Conservation (phyloP, 2,329 filamentous ascomycete species). For the Fusarium ramigenum region DNA sequence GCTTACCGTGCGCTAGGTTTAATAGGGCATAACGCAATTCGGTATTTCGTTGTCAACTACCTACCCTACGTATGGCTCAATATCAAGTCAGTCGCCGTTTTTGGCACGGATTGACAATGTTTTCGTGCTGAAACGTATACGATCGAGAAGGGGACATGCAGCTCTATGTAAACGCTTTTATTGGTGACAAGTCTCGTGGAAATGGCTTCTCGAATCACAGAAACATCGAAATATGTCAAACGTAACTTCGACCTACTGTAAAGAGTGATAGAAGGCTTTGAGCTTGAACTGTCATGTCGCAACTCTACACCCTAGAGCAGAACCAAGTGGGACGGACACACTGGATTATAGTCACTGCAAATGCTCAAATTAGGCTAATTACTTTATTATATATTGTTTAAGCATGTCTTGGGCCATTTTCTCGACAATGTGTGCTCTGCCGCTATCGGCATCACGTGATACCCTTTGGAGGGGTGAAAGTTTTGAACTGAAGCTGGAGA, state of each 20-base stretch:
- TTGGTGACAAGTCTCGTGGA: no score
- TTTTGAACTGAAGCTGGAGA: slow-evolving; percentile 6
- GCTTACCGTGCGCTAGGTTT: background rate
- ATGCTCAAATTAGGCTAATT: background rate
- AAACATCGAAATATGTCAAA: fast-evolving
- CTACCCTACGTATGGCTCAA: background rate
- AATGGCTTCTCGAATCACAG: no score
- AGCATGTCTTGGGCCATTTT: background rate
- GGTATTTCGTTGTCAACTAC: background rate
- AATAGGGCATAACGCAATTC: background rate
- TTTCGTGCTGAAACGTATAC: background rate
- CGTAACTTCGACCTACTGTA: no score
- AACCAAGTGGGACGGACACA: background rate
- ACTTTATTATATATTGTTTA: background rate
- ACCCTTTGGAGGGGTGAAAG: slow-evolving; percentile 20
- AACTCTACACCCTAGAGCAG: background rate
- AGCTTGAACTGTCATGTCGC: no score
- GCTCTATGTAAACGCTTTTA: no score
- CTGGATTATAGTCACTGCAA: background rate
- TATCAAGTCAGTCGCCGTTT: background rate
- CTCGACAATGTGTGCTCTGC: slow-evolving; percentile 1
- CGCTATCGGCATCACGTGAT: slow-evolving; percentile 26
- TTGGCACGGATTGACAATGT: background rate
- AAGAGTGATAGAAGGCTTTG: fast-evolving
- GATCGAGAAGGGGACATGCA: no score